Evolutionary conservation across 768 basidiomycete species (phyloP), one percentile per base, ranked within the genome.

Genomic region (Lactarius sp.): DNA sequence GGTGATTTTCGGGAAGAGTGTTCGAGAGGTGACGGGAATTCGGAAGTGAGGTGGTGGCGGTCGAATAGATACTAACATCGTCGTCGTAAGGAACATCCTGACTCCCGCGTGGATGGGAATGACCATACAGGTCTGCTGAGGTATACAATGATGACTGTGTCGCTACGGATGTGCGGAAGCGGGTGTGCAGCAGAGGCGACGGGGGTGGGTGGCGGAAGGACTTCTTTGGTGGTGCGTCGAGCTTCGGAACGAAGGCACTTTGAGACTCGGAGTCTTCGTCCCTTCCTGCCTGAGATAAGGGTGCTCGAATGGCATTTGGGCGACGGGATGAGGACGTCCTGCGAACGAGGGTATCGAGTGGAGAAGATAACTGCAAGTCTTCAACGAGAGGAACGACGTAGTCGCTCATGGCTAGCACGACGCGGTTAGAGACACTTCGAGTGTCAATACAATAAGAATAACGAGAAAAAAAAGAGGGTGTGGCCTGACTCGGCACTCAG

Each of bases 311-410:
- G 56, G 61, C 61, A 49, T 70, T 71, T 41, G 47, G 52, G 53
- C 71, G 70, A 67, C 76, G 78, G 70, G 73, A 79, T 67, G 76
- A 76, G 31, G 86, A 86, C 8, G 84, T 79, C 59, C 76, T 75
- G 61, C 81, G 79, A 59, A 81, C 82, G 53, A 88, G 80, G 3
- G 80, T 75, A 46, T 84, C 81, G 46, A 88, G 77, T 7, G 87
- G 87, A 1, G 87, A 88, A 22, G 79, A 73, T 62, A 73, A 70
- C 56, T 75, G 69, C 20, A 80, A 59, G 36, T 51, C 33, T 22
- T 54, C 44, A n/a, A 64, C 42, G 13, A 52, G 47, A 12, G 52
- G 44, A 2, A 53, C 27, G 33, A 60, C 46, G 50, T 58, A 52
- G 18, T 61, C 60, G 37, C 41, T 53, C 66, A 65, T 67, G 57